Base-by-base conservation (phyloP, 345 rosid species). In the Trapa bicornis region DNA sequence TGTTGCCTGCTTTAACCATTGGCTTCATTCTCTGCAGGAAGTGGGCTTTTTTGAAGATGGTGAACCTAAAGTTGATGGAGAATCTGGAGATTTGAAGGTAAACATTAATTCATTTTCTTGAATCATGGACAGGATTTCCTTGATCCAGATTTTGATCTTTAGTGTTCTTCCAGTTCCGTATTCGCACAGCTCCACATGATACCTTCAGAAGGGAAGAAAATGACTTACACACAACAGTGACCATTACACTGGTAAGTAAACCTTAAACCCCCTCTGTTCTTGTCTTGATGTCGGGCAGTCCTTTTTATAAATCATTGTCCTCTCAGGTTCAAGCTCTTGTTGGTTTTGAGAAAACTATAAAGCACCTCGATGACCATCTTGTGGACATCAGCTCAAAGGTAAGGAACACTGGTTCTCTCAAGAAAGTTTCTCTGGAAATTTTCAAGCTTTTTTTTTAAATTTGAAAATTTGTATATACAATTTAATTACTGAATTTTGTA, bases 1-100 rank as follows among this genome's bases (percentile, higher is more conserved):
- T 50, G 0, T 50, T 50, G 16, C 16, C 2, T 13, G 1, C 2
- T 8, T 50, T 36, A 8, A 41, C 10, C 32, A 15, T 65, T 36
- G 38, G 37, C 60, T 11, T 69, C 60, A 47, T 37, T 13, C 68
- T 47, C 78, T 74, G 68, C 78, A 94, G 99, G 99, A 89, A 81
- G 91, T 95, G 58, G 90, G 84, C 67, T 95, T 95, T 76, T 91
- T 85, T 54, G 99, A 95, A 73, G 99, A 95, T 37, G 99, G 99
- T 32, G 99, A 95, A 60, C 99, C 97, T 43, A 82, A 75, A 67
- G 81, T 91, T 32, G 99, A 95, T 62, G 99, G 99, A 42, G 99
- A 95, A 72, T 88, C 97, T 52, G 99, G 99, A 68, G 97, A 95
- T 79, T 77, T 95, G 81, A 95, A 86, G 96, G 99, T 89, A 74